Evolutionary conservation across 805 yeast species (phyloP).

Genomic region (Zygoascus tannicola): DNA sequence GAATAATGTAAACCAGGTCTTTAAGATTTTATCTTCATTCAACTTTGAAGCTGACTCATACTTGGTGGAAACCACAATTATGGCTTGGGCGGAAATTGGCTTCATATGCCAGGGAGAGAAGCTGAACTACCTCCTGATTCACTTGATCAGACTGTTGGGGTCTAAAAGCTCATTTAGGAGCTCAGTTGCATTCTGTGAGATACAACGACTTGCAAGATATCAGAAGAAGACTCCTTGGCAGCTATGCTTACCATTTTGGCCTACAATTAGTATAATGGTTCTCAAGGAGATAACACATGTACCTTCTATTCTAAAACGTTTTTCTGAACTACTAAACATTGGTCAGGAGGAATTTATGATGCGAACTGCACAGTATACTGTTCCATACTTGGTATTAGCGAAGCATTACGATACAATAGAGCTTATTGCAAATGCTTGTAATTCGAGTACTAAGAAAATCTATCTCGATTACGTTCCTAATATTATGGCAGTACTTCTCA

Average conservation of each 20-base stretch:
- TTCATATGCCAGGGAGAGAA: slow-evolving; percentile 56
- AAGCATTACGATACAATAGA: slow-evolving; percentile 54
- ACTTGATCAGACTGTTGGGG: slow-evolving; percentile 56
- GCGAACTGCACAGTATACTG: slow-evolving; percentile 61
- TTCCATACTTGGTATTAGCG: slow-evolving; percentile 65
- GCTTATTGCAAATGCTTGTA: slow-evolving; percentile 47
- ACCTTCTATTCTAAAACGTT: slow-evolving; percentile 44
- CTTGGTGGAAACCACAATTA: slow-evolving; percentile 22
- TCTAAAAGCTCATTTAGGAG: slow-evolving; percentile 56
- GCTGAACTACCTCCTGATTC: slow-evolving; percentile 54
- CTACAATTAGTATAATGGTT: slow-evolving; percentile 55
- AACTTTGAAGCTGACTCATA: slow-evolving; percentile 8
- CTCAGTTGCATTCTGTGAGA: slow-evolving; percentile 57
- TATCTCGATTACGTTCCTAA: slow-evolving; percentile 41
- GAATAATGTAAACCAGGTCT: slow-evolving; percentile 6
- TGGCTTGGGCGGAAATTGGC: slow-evolving; percentile 58
- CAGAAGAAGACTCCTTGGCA: slow-evolving; percentile 65
- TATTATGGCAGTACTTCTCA: slow-evolving; percentile 50
- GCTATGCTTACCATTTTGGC: slow-evolving; percentile 68
- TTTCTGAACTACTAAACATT: slow-evolving; percentile 59
- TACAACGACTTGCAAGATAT: slow-evolving; percentile 48
- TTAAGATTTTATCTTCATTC: slow-evolving; percentile 8
- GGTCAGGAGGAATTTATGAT: slow-evolving; percentile 51
- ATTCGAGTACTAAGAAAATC: slow-evolving; percentile 37
- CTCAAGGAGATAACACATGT: slow-evolving; percentile 44